phyloP scores from a whole-genome alignment of 73 alveolate species.

The Paraurostyla sp. region DNA sequence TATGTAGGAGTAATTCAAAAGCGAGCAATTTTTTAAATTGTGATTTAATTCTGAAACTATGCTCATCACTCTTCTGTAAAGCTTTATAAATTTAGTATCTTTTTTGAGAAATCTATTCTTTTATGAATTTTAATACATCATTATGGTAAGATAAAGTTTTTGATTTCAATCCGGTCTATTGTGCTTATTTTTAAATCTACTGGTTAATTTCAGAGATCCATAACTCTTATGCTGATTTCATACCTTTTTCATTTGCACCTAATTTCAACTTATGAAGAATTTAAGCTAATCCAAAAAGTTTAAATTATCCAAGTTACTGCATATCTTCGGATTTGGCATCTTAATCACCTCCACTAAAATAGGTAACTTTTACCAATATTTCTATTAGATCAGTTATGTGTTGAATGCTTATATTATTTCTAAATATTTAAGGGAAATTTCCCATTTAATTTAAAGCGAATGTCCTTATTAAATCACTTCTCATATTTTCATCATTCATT shows the following conservation, averaged over 20 bases:
- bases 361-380: conserved; percentile 2
- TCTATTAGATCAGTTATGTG: conserved; percentile 4
- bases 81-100: not conserved
- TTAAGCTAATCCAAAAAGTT: conserved; percentile 46
- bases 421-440: conserved; percentile 23
- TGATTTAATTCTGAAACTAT: not conserved
- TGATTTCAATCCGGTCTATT: not conserved
- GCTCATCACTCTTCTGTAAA: not conserved
- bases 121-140: not conserved
- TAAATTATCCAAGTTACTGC: conserved; percentile 20
- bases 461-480: conserved; percentile 18
- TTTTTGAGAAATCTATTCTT: not conserved
- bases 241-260: conserved; percentile 35
- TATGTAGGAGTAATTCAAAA: conserved; percentile 33
- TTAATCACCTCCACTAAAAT: not conserved
- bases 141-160: not conserved
- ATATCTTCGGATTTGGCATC: conserved; percentile 19
- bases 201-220: conserved; percentile 37
- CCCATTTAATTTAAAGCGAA: conserved; percentile 50
- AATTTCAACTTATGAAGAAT: conserved; percentile 36
- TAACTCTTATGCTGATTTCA: not conserved
- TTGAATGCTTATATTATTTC: not conserved
- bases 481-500: conserved; percentile 1
- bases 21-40: conserved; percentile 32
- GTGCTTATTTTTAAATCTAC: not conserved